phyloP scores from a whole-genome alignment of 2,329 filamentous ascomycete genomes.

The Cordyceps cateniannulata region DNA sequence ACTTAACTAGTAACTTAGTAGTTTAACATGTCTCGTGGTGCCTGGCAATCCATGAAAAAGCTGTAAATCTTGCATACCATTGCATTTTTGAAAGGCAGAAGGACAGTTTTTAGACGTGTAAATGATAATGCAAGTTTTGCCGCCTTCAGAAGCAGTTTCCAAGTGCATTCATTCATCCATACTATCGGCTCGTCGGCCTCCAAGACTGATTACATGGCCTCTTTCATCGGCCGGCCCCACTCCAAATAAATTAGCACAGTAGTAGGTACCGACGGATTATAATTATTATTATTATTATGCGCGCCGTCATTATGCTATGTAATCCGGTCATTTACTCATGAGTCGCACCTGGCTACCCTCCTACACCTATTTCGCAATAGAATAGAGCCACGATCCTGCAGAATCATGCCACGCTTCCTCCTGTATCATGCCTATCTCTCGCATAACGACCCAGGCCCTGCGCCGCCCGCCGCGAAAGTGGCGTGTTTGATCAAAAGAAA shows the following conservation, averaged over 20 bases:
- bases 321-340: too few relatives aligned
- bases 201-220: slow-evolving; percentile 4
- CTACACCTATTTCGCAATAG: not conserved
- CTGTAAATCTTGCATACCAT: too few relatives aligned
- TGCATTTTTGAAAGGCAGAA: too few relatives aligned
- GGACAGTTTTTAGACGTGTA: too few relatives aligned
- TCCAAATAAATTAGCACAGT: not conserved
- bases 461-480: not conserved
- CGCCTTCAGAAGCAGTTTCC: too few relatives aligned
- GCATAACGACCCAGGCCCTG: not conserved
- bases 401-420: not conserved
- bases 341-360: too few relatives aligned
- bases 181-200: not conserved
- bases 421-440: not conserved
- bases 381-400: not conserved
- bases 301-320: not conserved
- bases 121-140: too few relatives aligned
- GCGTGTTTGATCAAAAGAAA: not conserved
- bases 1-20: not conserved
- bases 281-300: not conserved
- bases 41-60: too few relatives aligned
- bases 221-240: slow-evolving; percentile 1
- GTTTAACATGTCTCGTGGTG: not conserved
- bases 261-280: not conserved
- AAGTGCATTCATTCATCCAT: not conserved